phyloP scores from a whole-genome alignment of 2,329 filamentous ascomycete genomes.

The Celoporthe dispersa region DNA sequence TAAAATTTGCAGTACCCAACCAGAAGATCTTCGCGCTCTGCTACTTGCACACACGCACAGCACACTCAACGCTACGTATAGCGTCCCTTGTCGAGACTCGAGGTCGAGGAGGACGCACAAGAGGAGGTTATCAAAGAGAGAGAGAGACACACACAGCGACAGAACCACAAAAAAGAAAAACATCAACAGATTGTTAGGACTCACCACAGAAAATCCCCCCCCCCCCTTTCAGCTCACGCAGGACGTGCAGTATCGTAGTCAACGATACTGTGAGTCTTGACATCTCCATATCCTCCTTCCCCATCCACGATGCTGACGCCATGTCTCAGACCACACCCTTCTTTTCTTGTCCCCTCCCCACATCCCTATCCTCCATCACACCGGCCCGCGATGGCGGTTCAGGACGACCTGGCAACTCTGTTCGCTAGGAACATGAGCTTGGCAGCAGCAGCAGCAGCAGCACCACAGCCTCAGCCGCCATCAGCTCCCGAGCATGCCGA shows the following conservation, averaged over 20 bases:
- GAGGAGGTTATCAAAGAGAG: too few relatives aligned
- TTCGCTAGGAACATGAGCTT: constrained; percentile 79
- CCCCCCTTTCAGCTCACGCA: not conserved
- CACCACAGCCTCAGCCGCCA: constrained; percentile 32
- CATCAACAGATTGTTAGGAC: constrained; percentile 24
- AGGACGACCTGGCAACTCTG: constrained; percentile 82
- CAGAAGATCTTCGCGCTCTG: constrained; percentile 14
- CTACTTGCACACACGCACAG: constrained; percentile 19
- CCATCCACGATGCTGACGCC: constrained; percentile 2
- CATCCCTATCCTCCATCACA: constrained; percentile 36
- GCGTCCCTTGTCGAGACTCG: constrained; percentile 19
- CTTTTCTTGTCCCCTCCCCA: not conserved
- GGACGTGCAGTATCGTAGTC: constrained; percentile 2
- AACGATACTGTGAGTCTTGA: constrained; percentile 5
- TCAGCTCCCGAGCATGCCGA: constrained; percentile 36
- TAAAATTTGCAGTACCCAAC: constrained; percentile 40
- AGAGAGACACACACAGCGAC: not conserved
- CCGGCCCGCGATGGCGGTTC: constrained; percentile 62
- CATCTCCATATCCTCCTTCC: not conserved
- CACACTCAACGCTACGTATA: constrained; percentile 17
- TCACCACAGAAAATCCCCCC: constrained; percentile 11
- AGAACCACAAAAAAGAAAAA: constrained; percentile 1
- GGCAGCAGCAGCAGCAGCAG: constrained; percentile 23
- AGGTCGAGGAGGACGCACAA: not conserved
- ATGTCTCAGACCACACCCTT: constrained; percentile 7